phyloP scores from a whole-genome alignment of 345 rosid species.

The Rubroshorea leprosula region DNA sequence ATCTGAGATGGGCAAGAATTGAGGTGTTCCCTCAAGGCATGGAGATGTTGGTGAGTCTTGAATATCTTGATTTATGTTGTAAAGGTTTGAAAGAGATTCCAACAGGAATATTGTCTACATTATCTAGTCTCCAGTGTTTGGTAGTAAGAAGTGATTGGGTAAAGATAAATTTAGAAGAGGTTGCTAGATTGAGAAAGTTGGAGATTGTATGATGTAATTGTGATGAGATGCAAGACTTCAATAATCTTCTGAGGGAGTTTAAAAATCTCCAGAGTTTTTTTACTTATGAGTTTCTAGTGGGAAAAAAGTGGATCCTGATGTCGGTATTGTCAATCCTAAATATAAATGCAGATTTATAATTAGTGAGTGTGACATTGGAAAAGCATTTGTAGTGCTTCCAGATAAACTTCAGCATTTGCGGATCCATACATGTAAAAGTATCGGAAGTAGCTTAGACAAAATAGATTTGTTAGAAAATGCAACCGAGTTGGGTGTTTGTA shows the following conservation, averaged over 20 bases:
- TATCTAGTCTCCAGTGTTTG: conserved; percentile 11
- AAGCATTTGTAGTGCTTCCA: too few species aligned
- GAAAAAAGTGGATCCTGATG: background rate
- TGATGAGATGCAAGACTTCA: background rate
- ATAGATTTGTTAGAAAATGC: background rate
- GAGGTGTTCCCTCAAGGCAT: conserved; percentile 17
- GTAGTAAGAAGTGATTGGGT: background rate
- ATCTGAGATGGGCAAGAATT: conserved; percentile 4
- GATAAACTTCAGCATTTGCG: background rate
- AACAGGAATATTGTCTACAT: conserved; percentile 10
- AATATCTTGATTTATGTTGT: background rate
- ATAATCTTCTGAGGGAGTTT: background rate
- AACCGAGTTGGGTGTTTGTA: background rate
- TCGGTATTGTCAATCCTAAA: too few species aligned
- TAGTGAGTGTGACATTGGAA: too few species aligned
- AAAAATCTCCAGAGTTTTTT: background rate
- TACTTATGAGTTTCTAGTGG: background rate
- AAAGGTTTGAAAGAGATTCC: background rate
- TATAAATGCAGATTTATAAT: too few species aligned
- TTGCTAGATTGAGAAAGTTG: conserved; percentile 7
- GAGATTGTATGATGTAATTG: background rate
- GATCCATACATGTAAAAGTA: background rate
- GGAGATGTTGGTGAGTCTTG: conserved; percentile 14
- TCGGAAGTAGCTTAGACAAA: background rate
- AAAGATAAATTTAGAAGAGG: conserved; percentile 5